Percentiles rank a stretch among this genome's conserved stretches.
Evolutionary conservation across 257 asterid species (phyloP).

Genomic region (Fraxinus anomala): DNA sequence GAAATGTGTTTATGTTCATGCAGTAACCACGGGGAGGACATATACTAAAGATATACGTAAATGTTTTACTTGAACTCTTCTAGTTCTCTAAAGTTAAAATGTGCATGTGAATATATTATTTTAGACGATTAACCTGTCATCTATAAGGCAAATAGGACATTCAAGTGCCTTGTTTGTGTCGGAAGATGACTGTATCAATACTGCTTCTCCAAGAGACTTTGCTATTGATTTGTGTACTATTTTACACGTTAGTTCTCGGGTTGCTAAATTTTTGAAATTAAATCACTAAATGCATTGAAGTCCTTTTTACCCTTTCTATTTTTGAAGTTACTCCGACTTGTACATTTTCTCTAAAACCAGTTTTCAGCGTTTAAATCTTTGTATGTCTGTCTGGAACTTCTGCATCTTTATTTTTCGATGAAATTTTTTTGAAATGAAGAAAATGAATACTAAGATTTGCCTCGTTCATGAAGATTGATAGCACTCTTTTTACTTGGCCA

Average conservation of each 20-base stretch:
- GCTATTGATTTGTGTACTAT: not conserved
- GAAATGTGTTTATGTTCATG: slow-evolving; percentile 18
- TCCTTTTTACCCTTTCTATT: not conserved
- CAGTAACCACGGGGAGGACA: slow-evolving; percentile 21
- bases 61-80: no score
- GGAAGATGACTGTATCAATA: slow-evolving; percentile 26
- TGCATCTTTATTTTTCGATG: not conserved
- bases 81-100: not conserved
- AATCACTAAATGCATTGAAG: not conserved
- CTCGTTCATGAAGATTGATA: no score
- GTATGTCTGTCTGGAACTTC: not conserved
- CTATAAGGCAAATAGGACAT: slow-evolving; percentile 16
- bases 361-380: not conserved
- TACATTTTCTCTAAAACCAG: no score
- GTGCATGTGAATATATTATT: not conserved
- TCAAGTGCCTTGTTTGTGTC: slow-evolving; percentile 18
- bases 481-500: not conserved
- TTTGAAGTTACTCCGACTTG: not conserved
- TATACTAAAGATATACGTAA: not conserved
- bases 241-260: not conserved
- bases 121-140: slow-evolving; percentile 2
- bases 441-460: no score
- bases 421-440: no score
- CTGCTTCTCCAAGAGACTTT: slow-evolving; percentile 9
- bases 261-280: slow-evolving; percentile 3